Percentiles rank a stretch among this genome's conserved stretches.
Conservation (phyloP, 345 rosid genomes). For the Lepidium sativum region DNA sequence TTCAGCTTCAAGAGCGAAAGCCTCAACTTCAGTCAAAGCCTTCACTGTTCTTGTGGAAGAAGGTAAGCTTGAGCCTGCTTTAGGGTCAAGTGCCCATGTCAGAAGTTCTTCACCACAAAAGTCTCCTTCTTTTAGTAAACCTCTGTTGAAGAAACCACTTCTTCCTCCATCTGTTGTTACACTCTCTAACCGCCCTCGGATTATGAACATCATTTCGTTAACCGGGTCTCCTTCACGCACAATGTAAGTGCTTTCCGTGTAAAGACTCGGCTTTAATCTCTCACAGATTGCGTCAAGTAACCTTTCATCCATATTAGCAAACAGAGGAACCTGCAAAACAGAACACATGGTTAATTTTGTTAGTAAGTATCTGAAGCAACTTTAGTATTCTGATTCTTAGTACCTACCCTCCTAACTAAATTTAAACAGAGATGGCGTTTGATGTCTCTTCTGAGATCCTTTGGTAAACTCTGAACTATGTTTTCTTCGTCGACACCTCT, state of each 20-base stretch:
- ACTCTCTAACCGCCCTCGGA: slow-evolving; percentile 77
- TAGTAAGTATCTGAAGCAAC: neutral
- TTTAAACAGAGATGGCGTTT: slow-evolving; percentile 83
- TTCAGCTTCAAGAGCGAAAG: slow-evolving; percentile 79
- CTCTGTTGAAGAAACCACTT: slow-evolving; percentile 81
- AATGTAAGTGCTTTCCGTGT: slow-evolving; percentile 59
- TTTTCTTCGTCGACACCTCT: slow-evolving; percentile 42
- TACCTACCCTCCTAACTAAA: slow-evolving; percentile 75
- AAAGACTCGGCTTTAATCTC: slow-evolving; percentile 72
- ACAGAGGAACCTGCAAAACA: slow-evolving; percentile 64
- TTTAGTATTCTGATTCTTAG: neutral
- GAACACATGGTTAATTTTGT: neutral
- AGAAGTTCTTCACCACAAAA: slow-evolving; percentile 91
- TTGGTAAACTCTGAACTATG: slow-evolving; percentile 64
- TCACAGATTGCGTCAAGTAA: slow-evolving; percentile 82
- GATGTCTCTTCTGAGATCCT: slow-evolving; percentile 82
- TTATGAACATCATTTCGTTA: slow-evolving; percentile 83
- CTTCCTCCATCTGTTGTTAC: slow-evolving; percentile 92
- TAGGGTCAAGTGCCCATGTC: slow-evolving; percentile 95
- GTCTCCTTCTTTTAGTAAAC: slow-evolving; percentile 58
- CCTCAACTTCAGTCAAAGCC: slow-evolving; percentile 78
- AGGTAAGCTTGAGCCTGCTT: slow-evolving; percentile 66
- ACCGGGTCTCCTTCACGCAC: slow-evolving; percentile 97
- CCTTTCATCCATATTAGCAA: slow-evolving; percentile 87
- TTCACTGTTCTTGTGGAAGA: slow-evolving; percentile 76